These are phyloP conservation scores for Tinospora cordifolia DNA, from an alignment of 164 flowering plant species.

Conservation along the genomic window DNA sequence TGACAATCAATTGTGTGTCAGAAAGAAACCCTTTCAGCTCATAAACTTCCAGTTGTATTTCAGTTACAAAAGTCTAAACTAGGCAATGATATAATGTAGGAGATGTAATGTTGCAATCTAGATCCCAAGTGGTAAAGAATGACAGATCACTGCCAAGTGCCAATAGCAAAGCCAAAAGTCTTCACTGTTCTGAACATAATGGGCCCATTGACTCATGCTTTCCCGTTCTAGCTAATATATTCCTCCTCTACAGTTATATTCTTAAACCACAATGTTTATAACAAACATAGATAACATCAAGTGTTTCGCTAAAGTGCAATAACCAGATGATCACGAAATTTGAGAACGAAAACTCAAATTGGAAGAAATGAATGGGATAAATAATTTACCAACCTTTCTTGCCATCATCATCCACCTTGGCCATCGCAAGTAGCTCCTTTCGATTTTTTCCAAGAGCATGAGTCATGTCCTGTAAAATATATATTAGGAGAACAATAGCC, in stretches of 20 bases:
- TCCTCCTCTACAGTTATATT: too few relatives aligned
- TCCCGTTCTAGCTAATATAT: too few relatives aligned
- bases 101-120: neutral
- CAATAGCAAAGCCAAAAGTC: neutral
- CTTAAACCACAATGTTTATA: too few relatives aligned
- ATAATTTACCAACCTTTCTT: conserved; percentile 51
- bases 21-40: neutral
- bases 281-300: too few relatives aligned
- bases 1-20: conserved; percentile 10
- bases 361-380: neutral
- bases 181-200: neutral
- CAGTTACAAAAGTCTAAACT: neutral
- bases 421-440: conserved; percentile 94
- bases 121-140: neutral
- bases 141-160: neutral
- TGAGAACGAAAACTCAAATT: neutral
- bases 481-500: neutral
- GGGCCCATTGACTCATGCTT: neutral
- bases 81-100: neutral
- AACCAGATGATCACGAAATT: neutral
- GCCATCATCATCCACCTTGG: conserved; percentile 58
- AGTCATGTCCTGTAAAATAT: conserved; percentile 68
- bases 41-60: neutral
- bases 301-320: neutral
- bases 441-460: conserved; percentile 87